These are phyloP conservation scores for Serendipita indica DNA, from an alignment of 768 basidiomycete species.

Conservation along the genomic window DNA sequence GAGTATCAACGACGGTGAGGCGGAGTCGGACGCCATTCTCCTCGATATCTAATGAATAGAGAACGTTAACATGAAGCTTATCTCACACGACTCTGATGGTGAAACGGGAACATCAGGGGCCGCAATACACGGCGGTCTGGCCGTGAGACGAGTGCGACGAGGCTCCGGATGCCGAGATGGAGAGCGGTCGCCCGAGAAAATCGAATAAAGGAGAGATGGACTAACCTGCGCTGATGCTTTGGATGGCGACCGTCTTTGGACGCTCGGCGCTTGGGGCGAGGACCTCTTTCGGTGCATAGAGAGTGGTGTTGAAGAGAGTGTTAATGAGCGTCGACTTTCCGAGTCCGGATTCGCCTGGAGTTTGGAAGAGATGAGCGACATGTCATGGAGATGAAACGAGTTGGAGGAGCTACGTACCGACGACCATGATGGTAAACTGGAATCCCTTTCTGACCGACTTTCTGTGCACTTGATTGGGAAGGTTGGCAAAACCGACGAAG, in stretches of 20 bases:
- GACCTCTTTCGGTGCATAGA: constrained; percentile 81
- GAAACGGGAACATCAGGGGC: neutral
- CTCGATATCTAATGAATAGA: constrained; percentile 70
- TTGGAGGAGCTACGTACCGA: constrained; percentile 50
- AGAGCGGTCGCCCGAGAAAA: constrained; percentile 13
- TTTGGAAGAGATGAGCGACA: constrained; percentile 1
- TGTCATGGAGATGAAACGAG: constrained; percentile 9
- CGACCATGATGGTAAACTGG: constrained; percentile 98
- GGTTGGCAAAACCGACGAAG: constrained; percentile 92
- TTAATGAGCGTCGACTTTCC: constrained; percentile 99
- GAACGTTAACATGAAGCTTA: neutral
- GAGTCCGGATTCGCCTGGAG: constrained; percentile 85
- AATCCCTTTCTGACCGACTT: constrained; percentile 97
- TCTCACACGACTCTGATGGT: neutral
- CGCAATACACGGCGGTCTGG: neutral
- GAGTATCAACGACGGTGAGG: constrained; percentile 97
- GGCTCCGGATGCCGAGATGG: neutral
- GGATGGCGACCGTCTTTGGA: constrained; percentile 89
- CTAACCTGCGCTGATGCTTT: constrained; percentile 94
- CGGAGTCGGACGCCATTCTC: constrained; percentile 95
- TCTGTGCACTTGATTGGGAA: constrained; percentile 98
- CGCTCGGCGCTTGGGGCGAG: constrained; percentile 72
- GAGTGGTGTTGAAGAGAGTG: constrained; percentile 92
- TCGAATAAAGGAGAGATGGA: constrained; percentile 18
- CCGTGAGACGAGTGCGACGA: neutral